Conservation (phyloP, 139 green algal species). For the Volvox reticuliferus region DNA sequence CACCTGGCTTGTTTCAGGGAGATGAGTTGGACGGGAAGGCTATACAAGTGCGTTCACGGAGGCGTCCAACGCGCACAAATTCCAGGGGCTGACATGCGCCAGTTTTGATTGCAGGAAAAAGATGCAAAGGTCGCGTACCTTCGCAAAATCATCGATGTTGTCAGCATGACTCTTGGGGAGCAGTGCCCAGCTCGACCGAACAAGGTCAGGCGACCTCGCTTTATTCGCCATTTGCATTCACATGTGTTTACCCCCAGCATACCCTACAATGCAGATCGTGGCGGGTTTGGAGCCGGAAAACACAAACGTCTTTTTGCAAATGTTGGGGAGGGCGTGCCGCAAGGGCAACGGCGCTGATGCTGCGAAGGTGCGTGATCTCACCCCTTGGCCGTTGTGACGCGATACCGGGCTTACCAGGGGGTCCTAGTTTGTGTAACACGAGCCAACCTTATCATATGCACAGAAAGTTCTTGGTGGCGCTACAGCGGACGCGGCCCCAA, state of each 20-base stretch:
- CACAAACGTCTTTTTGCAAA: conserved; percentile 89
- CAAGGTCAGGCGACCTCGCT: conserved; percentile 65
- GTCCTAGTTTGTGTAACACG: too few relatives aligned
- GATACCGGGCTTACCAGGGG: too few relatives aligned
- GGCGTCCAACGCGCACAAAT: not conserved
- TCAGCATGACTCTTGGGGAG: conserved; percentile 64
- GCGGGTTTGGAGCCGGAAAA: conserved; percentile 87
- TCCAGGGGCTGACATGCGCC: not conserved
- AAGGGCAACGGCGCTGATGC: conserved; percentile 52
- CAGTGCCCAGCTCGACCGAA: conserved; percentile 75
- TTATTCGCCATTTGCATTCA: not conserved
- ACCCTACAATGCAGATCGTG: conserved; percentile 74
- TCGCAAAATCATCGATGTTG: conserved; percentile 82
- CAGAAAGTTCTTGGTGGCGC: conserved; percentile 43
- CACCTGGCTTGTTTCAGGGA: conserved; percentile 74
- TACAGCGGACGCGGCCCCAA: not conserved
- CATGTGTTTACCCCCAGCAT: not conserved
- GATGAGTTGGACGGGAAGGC: conserved; percentile 76
- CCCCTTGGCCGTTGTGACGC: too few relatives aligned
- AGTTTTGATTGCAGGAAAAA: conserved; percentile 74
- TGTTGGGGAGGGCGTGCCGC: conserved; percentile 68
- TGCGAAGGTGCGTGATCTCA: conserved; percentile 55
- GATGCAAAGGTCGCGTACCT: conserved; percentile 85
- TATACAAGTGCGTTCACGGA: conserved; percentile 61
- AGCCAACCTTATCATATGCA: too few relatives aligned